Conservation (phyloP, 2,329 filamentous ascomycete genomes). For the Phyllosticta capitalensis region DNA sequence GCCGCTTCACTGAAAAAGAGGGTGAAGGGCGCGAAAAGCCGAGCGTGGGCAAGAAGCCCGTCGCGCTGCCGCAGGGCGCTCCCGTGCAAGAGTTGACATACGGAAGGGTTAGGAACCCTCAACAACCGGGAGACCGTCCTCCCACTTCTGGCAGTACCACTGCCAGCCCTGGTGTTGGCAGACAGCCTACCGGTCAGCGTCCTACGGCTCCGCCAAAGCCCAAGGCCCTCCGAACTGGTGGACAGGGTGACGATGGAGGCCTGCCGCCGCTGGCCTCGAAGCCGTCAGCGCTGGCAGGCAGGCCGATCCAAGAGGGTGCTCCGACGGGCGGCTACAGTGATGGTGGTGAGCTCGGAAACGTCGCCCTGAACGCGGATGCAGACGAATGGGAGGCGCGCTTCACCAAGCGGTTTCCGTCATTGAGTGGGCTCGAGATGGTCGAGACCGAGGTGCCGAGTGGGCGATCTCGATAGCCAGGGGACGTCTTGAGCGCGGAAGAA, state of each 20-base stretch:
- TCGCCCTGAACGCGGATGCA: conserved; percentile 25
- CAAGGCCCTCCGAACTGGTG: conserved; percentile 45
- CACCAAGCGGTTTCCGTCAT: conserved; percentile 74
- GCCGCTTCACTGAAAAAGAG: conserved; percentile 60
- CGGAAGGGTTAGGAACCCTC: conserved; percentile 14
- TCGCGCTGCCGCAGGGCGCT: not conserved
- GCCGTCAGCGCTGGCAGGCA: not conserved
- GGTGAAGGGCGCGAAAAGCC: conserved; percentile 4
- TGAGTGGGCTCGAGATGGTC: conserved; percentile 81
- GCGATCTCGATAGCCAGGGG: not conserved
- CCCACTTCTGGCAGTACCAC: not conserved
- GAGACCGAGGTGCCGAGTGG: conserved; percentile 48
- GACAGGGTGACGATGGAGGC: conserved; percentile 16
- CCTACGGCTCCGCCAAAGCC: conserved; percentile 53
- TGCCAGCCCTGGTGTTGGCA: conserved; percentile 17
- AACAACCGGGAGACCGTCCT: conserved; percentile 1
- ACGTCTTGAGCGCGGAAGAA: not conserved
- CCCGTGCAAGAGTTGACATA: conserved; percentile 8
- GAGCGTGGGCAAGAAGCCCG: not conserved
- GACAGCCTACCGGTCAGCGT: not conserved
- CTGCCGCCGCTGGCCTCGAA: conserved; percentile 17
- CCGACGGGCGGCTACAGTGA: not conserved
- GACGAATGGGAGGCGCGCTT: conserved; percentile 66
- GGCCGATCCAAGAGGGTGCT: not conserved
- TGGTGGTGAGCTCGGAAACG: not conserved